Evolutionary conservation across 2,329 filamentous ascomycete species (phyloP).

Genomic region (Penicillium sp.): DNA sequence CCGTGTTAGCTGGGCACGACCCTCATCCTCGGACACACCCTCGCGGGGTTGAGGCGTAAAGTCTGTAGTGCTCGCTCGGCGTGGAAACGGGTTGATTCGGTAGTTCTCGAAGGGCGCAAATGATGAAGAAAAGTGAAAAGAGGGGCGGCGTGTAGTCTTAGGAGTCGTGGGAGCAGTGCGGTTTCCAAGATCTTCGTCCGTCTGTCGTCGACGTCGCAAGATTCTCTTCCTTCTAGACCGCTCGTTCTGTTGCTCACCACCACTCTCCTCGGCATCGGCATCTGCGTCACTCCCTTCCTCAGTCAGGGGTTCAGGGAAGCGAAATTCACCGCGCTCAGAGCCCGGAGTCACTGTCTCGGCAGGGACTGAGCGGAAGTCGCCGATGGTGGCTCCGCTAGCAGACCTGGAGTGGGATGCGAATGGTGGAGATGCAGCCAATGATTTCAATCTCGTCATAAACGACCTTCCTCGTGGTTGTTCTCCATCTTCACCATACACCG

Average conservation of each 20-base stretch:
- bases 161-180: constrained; percentile 71
- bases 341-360: constrained; percentile 50
- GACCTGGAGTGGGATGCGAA: constrained; percentile 56
- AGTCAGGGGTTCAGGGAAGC: constrained; percentile 58
- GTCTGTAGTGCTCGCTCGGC: constrained; percentile 69
- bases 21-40: constrained; percentile 75
- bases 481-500: constrained; percentile 64
- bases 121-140: constrained; percentile 52
- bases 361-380: constrained; percentile 45
- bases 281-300: constrained; percentile 71
- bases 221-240: constrained; percentile 62
- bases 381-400: constrained; percentile 52
- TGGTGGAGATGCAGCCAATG: constrained; percentile 63
- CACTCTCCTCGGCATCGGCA: constrained; percentile 83
- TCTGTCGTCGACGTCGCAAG: constrained; percentile 61
- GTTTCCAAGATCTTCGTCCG: constrained; percentile 52
- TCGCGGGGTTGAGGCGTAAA: constrained; percentile 59
- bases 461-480: constrained; percentile 65
- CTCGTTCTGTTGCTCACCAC: constrained; percentile 69
- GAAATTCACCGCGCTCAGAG: constrained; percentile 54
- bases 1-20: constrained; percentile 65
- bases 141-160: constrained; percentile 48
- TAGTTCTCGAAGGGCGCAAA: constrained; percentile 51
- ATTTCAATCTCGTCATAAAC: constrained; percentile 78
- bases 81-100: constrained; percentile 57